A percentile compares a stretch with the other conserved stretches of the same genome.
Conservation (phyloP, 768 basidiomycete species). For the Dioszegia hungarica region DNA sequence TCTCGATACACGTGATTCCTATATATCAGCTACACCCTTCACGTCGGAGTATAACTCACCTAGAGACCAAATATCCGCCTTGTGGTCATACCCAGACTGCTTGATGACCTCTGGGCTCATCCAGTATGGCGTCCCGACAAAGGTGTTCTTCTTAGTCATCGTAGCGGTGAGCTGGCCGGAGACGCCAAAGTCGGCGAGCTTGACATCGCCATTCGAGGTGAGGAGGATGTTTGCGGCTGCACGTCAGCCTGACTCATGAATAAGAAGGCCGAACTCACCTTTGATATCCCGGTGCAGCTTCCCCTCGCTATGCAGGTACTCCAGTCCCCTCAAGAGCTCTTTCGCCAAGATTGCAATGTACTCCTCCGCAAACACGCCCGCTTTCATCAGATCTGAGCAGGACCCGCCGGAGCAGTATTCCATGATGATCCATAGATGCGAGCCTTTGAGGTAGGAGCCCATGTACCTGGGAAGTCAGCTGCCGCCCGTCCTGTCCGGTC, state of each 20-base stretch:
- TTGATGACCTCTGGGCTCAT: conserved; percentile 99
- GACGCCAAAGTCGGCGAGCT: conserved; percentile 97
- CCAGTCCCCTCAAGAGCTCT: conserved; percentile 84
- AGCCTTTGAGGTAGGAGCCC: conserved; percentile 91
- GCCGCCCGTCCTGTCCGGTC: background rate
- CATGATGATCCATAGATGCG: conserved; percentile 98
- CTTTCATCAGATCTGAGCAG: conserved; percentile 98
- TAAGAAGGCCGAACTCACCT: conserved; percentile 54
- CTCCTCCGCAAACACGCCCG: conserved; percentile 94
- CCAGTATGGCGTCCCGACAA: conserved; percentile 98
- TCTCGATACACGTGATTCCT: conserved; percentile 77
- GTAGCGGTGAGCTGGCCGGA: conserved; percentile 76
- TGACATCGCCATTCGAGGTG: conserved; percentile 56
- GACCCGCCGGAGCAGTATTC: conserved; percentile 95
- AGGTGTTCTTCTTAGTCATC: conserved; percentile 68
- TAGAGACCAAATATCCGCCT: conserved; percentile 97
- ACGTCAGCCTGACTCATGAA: background rate
- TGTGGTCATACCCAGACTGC: conserved; percentile 97
- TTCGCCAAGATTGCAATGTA: conserved; percentile 96
- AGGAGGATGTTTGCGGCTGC: conserved; percentile 30
- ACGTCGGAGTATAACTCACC: conserved; percentile 51
- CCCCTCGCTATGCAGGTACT: conserved; percentile 91
- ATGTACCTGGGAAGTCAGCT: conserved; percentile 64
- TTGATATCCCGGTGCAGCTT: conserved; percentile 99
- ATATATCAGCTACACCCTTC: background rate